A percentile compares a stretch with the other conserved stretches of the same genome.
These are phyloP conservation scores for Asclepias syriaca DNA, from an alignment of 257 asterid genomes.

Conservation along the genomic window DNA sequence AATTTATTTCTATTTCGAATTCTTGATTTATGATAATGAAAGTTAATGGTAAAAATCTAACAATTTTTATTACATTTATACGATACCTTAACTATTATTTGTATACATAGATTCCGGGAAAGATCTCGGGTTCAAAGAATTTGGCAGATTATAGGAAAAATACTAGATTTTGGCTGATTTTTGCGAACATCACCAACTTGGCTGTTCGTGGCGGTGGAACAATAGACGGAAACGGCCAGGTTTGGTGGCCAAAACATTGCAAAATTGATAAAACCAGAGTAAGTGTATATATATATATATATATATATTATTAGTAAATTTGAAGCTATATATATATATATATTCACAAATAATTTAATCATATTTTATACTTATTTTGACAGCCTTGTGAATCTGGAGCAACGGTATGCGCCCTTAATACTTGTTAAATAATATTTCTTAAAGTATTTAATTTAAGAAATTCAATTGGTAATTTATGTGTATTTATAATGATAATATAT, in stretches of 20 bases:
- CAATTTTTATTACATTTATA: too few species aligned
- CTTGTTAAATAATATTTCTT: too few species aligned
- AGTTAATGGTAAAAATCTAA: too few species aligned
- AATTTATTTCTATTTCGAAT: too few species aligned
- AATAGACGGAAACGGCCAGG: slow-evolving; percentile 70
- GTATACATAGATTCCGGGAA: slow-evolving; percentile 53
- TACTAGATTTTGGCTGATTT: slow-evolving; percentile 59
- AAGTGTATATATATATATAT: not conserved
- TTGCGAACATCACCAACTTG: slow-evolving; percentile 46
- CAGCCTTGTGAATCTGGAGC: slow-evolving; percentile 36
- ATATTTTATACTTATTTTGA: not conserved
- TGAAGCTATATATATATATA: too few species aligned
- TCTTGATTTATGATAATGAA: too few species aligned
- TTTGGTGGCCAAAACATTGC: slow-evolving; percentile 90
- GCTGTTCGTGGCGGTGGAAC: slow-evolving; percentile 66
- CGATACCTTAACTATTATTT: too few species aligned
- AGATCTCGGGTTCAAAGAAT: slow-evolving; percentile 50
- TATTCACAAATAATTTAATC: not conserved
- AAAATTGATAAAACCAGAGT: slow-evolving; percentile 59
- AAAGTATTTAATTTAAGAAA: too few species aligned
- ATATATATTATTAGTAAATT: not conserved
- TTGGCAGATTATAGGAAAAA: slow-evolving; percentile 39
- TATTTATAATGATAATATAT: too few species aligned
- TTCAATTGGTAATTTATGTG: too few species aligned
- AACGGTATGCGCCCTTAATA: slow-evolving; percentile 19